Percentiles rank a stretch among this genome's conserved stretches.
Conservation (phyloP, 495 filamentous ascomycete genomes). For the Xylaria castorea region DNA sequence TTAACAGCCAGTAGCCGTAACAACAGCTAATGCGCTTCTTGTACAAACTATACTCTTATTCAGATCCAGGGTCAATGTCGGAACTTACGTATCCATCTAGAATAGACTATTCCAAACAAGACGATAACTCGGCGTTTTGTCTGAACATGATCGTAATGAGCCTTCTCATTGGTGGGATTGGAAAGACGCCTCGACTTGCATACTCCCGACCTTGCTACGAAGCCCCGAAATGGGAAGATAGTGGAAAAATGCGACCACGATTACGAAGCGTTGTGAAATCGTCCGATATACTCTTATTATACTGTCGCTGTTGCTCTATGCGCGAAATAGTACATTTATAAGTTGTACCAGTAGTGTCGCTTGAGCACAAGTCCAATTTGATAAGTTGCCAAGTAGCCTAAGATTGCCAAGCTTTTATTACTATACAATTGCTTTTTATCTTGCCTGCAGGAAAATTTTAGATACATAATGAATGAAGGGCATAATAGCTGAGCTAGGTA, state of each 20-base stretch:
- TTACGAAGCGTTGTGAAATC: neutral
- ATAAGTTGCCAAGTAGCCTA: neutral
- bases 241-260: neutral
- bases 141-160: neutral
- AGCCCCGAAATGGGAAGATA: neutral
- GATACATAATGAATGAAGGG: neutral
- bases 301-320: neutral
- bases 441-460: neutral
- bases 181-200: conserved; percentile 5
- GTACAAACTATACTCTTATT: neutral
- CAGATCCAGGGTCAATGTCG: neutral
- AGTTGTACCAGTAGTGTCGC: neutral
- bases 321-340: neutral
- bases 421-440: neutral
- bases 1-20: neutral
- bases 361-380: neutral
- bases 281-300: neutral
- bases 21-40: neutral
- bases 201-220: neutral
- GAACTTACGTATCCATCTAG: neutral
- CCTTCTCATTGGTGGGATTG: conserved; percentile 23
- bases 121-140: conserved; percentile 11
- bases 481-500: neutral
- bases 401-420: neutral
- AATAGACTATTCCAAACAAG: conserved; percentile 10